Percentiles rank a stretch among this genome's conserved stretches.
phyloP scores from a whole-genome alignment of 2,329 filamentous ascomycete genomes.

The Dactylellina drechsleri region DNA sequence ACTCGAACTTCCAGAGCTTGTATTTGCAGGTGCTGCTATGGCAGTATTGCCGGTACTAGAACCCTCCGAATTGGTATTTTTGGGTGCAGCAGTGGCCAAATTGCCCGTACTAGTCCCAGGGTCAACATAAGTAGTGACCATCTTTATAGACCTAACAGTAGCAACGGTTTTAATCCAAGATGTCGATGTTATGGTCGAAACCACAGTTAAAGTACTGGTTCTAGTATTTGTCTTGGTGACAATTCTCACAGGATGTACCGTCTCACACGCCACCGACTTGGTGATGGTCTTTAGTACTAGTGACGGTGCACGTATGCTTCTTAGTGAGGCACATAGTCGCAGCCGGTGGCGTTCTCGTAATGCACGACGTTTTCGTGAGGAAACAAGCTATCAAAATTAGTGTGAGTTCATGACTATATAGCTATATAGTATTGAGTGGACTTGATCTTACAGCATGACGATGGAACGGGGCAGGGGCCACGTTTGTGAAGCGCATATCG shows the following conservation, averaged over 20 bases:
- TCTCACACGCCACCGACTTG: neutral
- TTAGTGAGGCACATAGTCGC: conserved; percentile 8
- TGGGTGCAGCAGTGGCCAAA: neutral
- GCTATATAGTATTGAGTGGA: neutral
- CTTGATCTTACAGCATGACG: conserved; percentile 10
- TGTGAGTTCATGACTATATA: neutral
- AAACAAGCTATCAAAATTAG: conserved; percentile 11
- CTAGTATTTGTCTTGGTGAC: conserved; percentile 1
- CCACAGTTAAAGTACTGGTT: neutral
- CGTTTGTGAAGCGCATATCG: conserved; percentile 10
- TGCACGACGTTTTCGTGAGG: conserved; percentile 6
- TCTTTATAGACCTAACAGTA: conserved; percentile 5
- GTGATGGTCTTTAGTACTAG: conserved; percentile 9
- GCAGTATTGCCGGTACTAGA: neutral
- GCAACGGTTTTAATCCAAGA: conserved; percentile 12
- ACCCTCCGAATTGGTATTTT: neutral
- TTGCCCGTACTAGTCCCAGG: neutral
- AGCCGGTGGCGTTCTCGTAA: conserved; percentile 3
- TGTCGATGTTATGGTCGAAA: neutral
- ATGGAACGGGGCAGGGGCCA: neutral
- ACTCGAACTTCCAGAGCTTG: neutral
- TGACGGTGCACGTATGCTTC: conserved; percentile 2
- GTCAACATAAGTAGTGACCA: conserved; percentile 5
- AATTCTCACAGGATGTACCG: neutral
- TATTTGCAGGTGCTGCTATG: neutral